These are phyloP conservation scores for Phytopythium chamaehyphon DNA, from an alignment of 352 stramenopile species.

Conservation along the genomic window DNA sequence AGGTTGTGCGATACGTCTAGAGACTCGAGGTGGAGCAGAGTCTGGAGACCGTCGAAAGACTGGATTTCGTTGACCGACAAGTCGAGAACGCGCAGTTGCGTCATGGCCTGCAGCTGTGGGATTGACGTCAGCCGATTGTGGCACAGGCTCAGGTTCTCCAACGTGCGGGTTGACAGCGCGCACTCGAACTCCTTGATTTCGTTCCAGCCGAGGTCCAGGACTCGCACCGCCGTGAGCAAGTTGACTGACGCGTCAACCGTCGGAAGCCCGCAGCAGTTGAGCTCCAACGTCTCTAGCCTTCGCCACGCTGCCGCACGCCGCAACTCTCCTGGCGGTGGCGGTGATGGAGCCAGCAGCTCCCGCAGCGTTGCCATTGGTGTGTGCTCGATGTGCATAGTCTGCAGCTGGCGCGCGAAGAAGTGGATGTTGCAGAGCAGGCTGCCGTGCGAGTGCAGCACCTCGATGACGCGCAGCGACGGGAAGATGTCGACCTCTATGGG, in stretches of 20 bases:
- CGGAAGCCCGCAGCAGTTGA: conserved; percentile 62
- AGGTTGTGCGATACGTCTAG: conserved; percentile 75
- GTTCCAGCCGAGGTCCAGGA: conserved; percentile 73
- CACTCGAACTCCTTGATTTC: conserved; percentile 40
- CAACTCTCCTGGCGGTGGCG: conserved; percentile 1
- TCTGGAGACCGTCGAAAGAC: conserved; percentile 50
- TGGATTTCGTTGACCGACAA: conserved; percentile 62
- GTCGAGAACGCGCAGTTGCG: conserved; percentile 45
- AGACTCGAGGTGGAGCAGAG: conserved; percentile 33
- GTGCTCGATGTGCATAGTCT: conserved; percentile 67
- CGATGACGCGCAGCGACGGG: conserved; percentile 59
- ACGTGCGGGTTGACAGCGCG: conserved; percentile 19
- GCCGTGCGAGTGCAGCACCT: conserved; percentile 49
- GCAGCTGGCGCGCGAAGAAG: conserved; percentile 64
- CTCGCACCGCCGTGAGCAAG: conserved; percentile 30
- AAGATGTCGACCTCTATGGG: conserved; percentile 81
- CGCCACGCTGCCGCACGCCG: conserved; percentile 22
- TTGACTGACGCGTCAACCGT: conserved; percentile 56
- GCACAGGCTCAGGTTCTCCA: conserved; percentile 58
- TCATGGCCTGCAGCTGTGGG: conserved; percentile 37
- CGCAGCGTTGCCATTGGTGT: conserved; percentile 38
- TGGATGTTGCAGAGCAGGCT: conserved; percentile 46
- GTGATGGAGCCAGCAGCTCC: conserved; percentile 34
- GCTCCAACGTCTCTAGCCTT: conserved; percentile 45
- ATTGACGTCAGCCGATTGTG: conserved; percentile 58